Percentiles rank a stretch among this genome's conserved stretches.
phyloP scores from a whole-genome alignment of 495 filamentous ascomycete species.

The Xylaria sp. region DNA sequence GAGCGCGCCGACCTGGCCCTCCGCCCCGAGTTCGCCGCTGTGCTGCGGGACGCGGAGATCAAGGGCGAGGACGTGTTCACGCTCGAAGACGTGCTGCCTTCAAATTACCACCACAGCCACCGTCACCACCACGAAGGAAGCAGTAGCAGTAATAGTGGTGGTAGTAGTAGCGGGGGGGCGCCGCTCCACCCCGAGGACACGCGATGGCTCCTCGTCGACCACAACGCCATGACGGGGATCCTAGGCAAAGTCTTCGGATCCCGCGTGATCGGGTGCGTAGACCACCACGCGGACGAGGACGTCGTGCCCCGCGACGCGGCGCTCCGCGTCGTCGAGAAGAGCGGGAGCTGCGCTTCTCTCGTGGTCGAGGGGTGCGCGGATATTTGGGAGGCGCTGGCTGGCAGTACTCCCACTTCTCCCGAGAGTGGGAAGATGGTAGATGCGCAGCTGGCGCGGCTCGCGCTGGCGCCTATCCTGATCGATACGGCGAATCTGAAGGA shows the following conservation, averaged over 20 bases:
- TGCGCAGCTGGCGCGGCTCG: slow-evolving; percentile 74
- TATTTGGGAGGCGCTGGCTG: slow-evolving; percentile 62
- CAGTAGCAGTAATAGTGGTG: too few relatives aligned
- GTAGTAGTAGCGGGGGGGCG: too few relatives aligned
- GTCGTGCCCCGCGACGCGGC: slow-evolving; percentile 59
- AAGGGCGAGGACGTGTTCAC: slow-evolving; percentile 56
- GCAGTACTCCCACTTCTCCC: background rate
- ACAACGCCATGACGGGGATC: slow-evolving; percentile 75
- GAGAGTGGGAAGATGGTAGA: slow-evolving; percentile 36
- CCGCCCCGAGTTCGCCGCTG: slow-evolving; percentile 78
- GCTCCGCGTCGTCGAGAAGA: slow-evolving; percentile 70
- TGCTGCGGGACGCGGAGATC: slow-evolving; percentile 54
- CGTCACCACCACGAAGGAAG: background rate
- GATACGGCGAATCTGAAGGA: slow-evolving; percentile 80
- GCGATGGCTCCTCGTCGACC: slow-evolving; percentile 81
- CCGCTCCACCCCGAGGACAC: slow-evolving; percentile 49
- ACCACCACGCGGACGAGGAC: slow-evolving; percentile 89
- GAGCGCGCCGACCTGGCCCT: slow-evolving; percentile 71
- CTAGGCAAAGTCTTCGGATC: slow-evolving; percentile 51
- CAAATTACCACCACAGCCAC: slow-evolving; percentile 9
- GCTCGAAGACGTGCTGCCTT: slow-evolving; percentile 56
- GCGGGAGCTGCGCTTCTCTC: slow-evolving; percentile 82
- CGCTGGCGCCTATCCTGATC: slow-evolving; percentile 79
- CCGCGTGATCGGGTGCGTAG: slow-evolving; percentile 76
- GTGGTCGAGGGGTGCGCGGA: slow-evolving; percentile 67